A percentile compares a stretch with the other conserved stretches of the same genome.
These are phyloP conservation scores for Solanum habrochaites DNA, from an alignment of 257 asterid genomes.

Conservation along the genomic window DNA sequence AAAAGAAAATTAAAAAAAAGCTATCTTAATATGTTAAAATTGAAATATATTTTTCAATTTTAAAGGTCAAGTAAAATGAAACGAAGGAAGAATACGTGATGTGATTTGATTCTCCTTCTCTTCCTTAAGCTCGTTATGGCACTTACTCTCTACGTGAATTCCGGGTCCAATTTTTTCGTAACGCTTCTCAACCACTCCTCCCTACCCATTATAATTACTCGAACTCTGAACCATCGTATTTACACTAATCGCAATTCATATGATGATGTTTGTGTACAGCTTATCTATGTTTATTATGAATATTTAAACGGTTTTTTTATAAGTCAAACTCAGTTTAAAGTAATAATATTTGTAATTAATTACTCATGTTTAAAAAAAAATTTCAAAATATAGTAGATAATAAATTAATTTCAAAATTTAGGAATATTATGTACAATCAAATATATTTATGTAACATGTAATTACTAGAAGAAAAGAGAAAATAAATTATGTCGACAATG, in stretches of 20 bases:
- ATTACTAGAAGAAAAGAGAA: too few species aligned
- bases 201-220: not conserved
- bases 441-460: too few species aligned
- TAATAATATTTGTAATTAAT: too few species aligned
- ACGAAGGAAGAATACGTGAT: not conserved
- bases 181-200: slow-evolving; percentile 1
- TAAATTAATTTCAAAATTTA: too few species aligned
- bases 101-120: not conserved
- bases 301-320: not conserved
- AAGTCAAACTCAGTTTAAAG: not conserved
- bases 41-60: too few species aligned
- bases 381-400: too few species aligned
- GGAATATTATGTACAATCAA: too few species aligned
- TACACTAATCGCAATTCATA: not conserved
- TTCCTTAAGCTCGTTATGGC: not conserved
- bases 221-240: not conserved
- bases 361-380: too few species aligned
- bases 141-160: not conserved
- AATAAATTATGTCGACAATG: not conserved
- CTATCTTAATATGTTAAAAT: too few species aligned
- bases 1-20: too few species aligned
- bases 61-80: not conserved
- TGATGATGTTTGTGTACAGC: not conserved
- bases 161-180: not conserved
- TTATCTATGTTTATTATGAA: not conserved